A percentile compares a stretch with the other conserved stretches of the same genome.
Evolutionary conservation across 306 rosid species (phyloP).

Genomic region (Cucumis hystrix): DNA sequence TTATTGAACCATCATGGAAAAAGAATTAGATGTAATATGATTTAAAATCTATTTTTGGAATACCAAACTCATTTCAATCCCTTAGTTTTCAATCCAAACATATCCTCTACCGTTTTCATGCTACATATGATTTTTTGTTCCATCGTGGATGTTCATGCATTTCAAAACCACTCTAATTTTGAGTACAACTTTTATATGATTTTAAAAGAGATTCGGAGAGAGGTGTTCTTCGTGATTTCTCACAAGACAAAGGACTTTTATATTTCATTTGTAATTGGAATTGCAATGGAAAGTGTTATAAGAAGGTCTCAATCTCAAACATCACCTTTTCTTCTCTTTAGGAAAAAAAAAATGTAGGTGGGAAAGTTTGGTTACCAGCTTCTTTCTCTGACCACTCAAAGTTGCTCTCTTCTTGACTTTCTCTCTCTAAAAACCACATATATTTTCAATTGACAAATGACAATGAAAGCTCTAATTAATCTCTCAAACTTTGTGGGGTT

Average conservation of each 20-base stretch:
- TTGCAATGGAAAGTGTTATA: not conserved
- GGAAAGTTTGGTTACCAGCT: conserved; percentile 86
- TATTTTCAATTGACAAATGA: not conserved
- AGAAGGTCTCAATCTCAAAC: not conserved
- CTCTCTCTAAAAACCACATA: not conserved
- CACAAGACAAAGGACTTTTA: not conserved
- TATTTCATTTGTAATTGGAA: not conserved
- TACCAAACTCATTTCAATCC: no score
- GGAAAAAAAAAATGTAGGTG: conserved; percentile 34
- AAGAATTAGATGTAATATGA: no score
- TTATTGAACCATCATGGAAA: no score
- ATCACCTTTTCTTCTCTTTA: conserved; percentile 20
- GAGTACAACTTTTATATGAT: no score
- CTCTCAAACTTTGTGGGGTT: not conserved
- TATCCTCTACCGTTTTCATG: no score
- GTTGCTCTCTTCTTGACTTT: not conserved
- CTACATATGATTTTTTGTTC: no score
- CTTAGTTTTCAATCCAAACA: no score
- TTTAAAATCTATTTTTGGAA: no score
- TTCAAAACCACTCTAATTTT: no score
- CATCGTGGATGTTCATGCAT: no score
- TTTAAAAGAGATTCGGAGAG: not conserved
- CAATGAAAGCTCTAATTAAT: not conserved
- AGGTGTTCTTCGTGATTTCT: not conserved
- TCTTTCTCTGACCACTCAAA: conserved; percentile 16